phyloP scores from a whole-genome alignment of 352 stramenopile species.

The Globisporangium iwayamae region DNA sequence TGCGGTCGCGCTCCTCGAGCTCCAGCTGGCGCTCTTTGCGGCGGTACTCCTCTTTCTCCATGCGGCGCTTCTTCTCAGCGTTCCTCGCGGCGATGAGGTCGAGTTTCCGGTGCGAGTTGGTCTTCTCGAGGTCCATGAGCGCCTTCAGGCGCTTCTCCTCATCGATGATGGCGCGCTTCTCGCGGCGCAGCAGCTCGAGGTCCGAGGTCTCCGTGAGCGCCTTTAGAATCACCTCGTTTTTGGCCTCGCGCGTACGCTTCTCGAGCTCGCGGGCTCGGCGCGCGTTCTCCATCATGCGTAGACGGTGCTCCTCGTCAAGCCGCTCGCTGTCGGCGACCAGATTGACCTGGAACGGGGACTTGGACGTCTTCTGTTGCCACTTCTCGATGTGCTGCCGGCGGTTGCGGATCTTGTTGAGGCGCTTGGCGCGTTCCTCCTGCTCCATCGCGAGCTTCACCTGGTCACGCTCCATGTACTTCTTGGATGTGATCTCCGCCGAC shows the following conservation, averaged over 20 bases:
- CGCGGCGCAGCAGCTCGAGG: conserved; percentile 86
- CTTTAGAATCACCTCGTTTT: conserved; percentile 93
- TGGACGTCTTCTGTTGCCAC: conserved; percentile 89
- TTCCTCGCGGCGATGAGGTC: conserved; percentile 88
- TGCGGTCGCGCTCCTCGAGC: conserved; percentile 53
- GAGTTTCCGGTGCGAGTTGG: conserved; percentile 89
- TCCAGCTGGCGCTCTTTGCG: conserved; percentile 61
- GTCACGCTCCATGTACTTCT: conserved; percentile 72
- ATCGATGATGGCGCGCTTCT: conserved; percentile 94
- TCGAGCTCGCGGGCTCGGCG: conserved; percentile 61
- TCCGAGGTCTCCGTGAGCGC: conserved; percentile 88
- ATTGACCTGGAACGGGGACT: conserved; percentile 91
- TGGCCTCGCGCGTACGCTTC: conserved; percentile 78
- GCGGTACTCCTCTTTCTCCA: conserved; percentile 87
- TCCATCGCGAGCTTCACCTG: conserved; percentile 62
- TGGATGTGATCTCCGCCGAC: conserved; percentile 74
- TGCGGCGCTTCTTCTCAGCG: conserved; percentile 88
- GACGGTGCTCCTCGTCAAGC: conserved; percentile 87
- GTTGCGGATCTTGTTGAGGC: conserved; percentile 59
- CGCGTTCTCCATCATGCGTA: conserved; percentile 76
- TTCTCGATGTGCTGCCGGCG: conserved; percentile 63
- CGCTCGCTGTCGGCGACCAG: conserved; percentile 93
- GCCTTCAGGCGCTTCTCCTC: conserved; percentile 93
- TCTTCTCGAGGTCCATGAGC: conserved; percentile 93
- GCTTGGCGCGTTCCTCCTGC: conserved; percentile 48